Evolutionary conservation across 2,329 filamentous ascomycete species (phyloP), one percentile per base, ranked within the genome.

Genomic region (Tolypocladium endophyticum): DNA sequence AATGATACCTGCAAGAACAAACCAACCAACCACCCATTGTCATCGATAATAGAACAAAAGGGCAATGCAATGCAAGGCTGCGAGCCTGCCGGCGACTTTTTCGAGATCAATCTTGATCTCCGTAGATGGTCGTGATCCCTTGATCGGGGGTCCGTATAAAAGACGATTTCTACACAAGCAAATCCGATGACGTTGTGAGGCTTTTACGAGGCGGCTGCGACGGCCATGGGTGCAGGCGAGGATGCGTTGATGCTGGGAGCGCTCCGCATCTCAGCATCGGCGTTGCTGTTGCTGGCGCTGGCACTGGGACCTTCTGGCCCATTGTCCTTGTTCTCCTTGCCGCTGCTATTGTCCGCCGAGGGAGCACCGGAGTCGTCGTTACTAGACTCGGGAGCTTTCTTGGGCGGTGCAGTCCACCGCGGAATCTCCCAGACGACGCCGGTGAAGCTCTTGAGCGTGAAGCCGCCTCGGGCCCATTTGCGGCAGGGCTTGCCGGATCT

Each of bases 361-460:
- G 74, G 73, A 2, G 73, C 73, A 12, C 75, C 71, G 20, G 79
- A 79, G 16, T 78, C 78, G 55, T 80, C 79, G 0, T 76, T 71
- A 30, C 72, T 69, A 3, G 79, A 77, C 56, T 81, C 77, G 7
- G 75, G 75, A 30, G 72, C 71, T 33, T 79, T 74, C 71, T 82
- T 85, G n/a, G 81, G 76, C 38, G 88, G 88, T 39, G 90, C 88
- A 58, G 86, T 87, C 92, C 93, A 97, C 59, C 90, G 87, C 25
- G 87, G 82, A 55, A 96, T 81, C 64, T 88, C 84, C 92, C 92
- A 97, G 38, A 83, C 71, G 20, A 91, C 83, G 58, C 93, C 93
- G 1, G 93, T 97, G 72, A 97, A 97, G 73, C 88, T 96, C 80
- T 96, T 96, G 66, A 97, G 79, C 56, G 81, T 82, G 71, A 97